Evolutionary conservation across 441 rosid genomes (phyloP).

Genomic region (Theobroma grandiflorum): DNA sequence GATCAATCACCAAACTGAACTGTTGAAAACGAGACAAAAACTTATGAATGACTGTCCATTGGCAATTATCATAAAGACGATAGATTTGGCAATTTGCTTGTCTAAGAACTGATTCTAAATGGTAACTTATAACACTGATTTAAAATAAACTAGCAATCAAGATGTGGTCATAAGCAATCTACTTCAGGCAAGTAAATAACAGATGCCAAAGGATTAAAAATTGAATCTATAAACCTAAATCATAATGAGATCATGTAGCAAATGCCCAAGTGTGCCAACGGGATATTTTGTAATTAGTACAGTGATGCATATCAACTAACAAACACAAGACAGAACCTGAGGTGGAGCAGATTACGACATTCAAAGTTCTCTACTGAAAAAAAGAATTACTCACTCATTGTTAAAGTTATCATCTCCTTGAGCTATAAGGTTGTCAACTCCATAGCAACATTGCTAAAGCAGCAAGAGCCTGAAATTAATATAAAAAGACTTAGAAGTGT

Average conservation of each 20-base stretch:
- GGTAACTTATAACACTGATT: background rate
- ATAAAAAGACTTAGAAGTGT: constrained; percentile 7
- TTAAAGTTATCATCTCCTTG: constrained; percentile 17
- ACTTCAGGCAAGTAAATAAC: background rate
- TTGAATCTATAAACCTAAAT: background rate
- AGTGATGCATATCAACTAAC: background rate
- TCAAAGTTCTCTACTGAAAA: background rate
- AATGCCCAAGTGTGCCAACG: background rate
- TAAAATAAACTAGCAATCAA: too few species aligned
- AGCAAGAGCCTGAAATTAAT: constrained; percentile 10
- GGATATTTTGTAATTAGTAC: background rate
- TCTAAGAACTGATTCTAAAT: background rate
- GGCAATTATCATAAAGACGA: background rate
- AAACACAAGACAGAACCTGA: background rate
- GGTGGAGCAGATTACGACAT: background rate
- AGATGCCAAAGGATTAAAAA: background rate
- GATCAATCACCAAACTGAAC: background rate
- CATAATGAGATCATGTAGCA: background rate
- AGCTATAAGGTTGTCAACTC: constrained; percentile 16
- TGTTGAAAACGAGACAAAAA: background rate
- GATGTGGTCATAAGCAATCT: background rate
- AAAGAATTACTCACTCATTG: constrained; percentile 18
- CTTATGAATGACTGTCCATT: background rate
- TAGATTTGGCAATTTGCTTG: background rate
- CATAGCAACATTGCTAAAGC: constrained; percentile 1